These are phyloP conservation scores for Fusarium paranaense DNA, from an alignment of 2,329 filamentous ascomycete species.

Conservation along the genomic window DNA sequence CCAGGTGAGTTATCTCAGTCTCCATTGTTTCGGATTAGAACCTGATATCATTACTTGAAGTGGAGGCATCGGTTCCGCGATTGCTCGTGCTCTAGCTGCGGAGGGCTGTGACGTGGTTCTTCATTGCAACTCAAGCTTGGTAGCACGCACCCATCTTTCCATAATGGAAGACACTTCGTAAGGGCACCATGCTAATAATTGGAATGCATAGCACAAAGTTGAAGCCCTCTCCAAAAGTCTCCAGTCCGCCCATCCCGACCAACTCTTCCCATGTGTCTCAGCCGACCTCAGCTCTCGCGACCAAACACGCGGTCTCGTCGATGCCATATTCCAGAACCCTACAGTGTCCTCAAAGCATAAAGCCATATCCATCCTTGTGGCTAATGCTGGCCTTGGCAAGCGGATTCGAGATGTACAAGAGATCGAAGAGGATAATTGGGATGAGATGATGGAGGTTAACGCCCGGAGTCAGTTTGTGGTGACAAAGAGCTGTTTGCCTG, in stretches of 20 bases:
- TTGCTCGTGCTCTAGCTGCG: slow-evolving; percentile 14
- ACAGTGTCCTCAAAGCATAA: slow-evolving; percentile 12
- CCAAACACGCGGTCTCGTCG: slow-evolving; percentile 17
- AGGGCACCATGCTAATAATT: not conserved
- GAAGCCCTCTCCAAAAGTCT: slow-evolving; percentile 14
- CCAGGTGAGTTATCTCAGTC: slow-evolving; percentile 3
- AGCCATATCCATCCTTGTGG: slow-evolving; percentile 47
- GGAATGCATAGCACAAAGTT: slow-evolving; percentile 12
- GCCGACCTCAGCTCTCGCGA: slow-evolving; percentile 26
- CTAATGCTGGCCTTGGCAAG: slow-evolving; percentile 48
- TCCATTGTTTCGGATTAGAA: not conserved
- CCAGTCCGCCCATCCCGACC: not conserved
- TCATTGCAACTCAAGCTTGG: slow-evolving; percentile 27
- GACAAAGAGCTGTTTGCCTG: slow-evolving; percentile 47
- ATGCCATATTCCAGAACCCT: slow-evolving; percentile 1
- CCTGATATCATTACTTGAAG: not conserved
- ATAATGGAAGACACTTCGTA: accelerated
- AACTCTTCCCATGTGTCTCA: slow-evolving; percentile 21
- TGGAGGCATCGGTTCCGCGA: slow-evolving; percentile 28
- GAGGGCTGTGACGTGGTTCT: slow-evolving; percentile 32
- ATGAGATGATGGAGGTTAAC: slow-evolving; percentile 51
- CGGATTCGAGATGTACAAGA: slow-evolving; percentile 49
- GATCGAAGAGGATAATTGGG: slow-evolving; percentile 52
- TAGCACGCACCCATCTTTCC: accelerated
- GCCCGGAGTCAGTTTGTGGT: slow-evolving; percentile 50